Conservation (phyloP, 495 filamentous ascomycete genomes). For the Darksidea phi region DNA sequence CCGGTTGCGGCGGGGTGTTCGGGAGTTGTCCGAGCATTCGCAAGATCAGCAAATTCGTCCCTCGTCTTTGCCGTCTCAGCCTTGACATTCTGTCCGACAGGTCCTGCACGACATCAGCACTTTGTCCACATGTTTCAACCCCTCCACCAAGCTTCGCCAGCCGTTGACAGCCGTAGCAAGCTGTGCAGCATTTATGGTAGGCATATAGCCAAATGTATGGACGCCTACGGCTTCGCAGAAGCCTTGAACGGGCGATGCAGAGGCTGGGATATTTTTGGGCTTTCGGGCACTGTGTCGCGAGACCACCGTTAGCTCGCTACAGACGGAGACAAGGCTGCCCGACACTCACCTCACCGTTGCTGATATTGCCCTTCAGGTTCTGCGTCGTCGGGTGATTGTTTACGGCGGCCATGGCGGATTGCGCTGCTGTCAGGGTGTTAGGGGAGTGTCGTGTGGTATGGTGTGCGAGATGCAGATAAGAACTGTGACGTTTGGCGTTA, state of each 20-base stretch:
- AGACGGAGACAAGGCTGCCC: background rate
- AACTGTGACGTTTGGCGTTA: constrained; percentile 26
- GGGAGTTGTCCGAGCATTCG: constrained; percentile 66
- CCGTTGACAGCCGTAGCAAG: too few relatives aligned
- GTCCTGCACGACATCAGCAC: constrained; percentile 53
- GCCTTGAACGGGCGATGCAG: too few relatives aligned
- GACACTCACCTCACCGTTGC: constrained; percentile 42
- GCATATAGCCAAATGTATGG: too few relatives aligned
- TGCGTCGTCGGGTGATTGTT: constrained; percentile 43
- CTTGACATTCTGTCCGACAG: constrained; percentile 74
- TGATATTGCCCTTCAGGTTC: constrained; percentile 36
- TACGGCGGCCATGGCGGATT: constrained; percentile 43
- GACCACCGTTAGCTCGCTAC: constrained; percentile 23
- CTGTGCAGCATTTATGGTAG: too few relatives aligned
- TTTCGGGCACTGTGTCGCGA: constrained; percentile 22
- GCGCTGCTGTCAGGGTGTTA: constrained; percentile 41
- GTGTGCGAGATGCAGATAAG: constrained; percentile 35
- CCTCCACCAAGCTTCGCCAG: too few relatives aligned
- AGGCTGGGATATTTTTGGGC: too few relatives aligned
- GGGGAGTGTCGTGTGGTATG: constrained; percentile 7
- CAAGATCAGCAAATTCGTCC: constrained; percentile 72
- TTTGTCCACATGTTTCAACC: background rate
- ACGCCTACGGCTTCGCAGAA: too few relatives aligned
- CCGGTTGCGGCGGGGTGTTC: constrained; percentile 70
- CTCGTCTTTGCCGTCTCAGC: constrained; percentile 68